These are phyloP conservation scores for Jatropha podagrica DNA, from an alignment of 441 rosid genomes.

Conservation along the genomic window DNA sequence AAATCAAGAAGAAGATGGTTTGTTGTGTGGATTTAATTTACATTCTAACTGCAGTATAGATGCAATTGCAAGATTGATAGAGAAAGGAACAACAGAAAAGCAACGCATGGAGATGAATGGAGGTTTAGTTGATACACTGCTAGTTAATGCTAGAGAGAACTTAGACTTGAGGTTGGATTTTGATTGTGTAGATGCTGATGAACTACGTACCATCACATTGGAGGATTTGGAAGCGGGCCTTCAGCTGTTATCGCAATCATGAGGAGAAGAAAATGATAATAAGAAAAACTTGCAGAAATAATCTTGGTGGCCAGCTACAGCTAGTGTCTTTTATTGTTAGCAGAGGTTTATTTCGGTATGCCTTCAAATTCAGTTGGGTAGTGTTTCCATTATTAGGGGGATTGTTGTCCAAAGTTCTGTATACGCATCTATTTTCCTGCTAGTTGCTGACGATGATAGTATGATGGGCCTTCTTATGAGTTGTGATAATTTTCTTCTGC, in stretches of 20 bases:
- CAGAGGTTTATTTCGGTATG: neutral
- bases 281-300: neutral
- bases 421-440: neutral
- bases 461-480: neutral
- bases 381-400: neutral
- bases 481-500: neutral
- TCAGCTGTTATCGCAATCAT: constrained; percentile 41
- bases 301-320: constrained; percentile 11
- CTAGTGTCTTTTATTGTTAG: constrained; percentile 9
- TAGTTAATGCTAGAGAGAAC: constrained; percentile 84
- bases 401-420: neutral
- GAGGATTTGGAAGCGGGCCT: constrained; percentile 77
- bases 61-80: constrained; percentile 58
- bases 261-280: neutral
- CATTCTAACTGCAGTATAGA: constrained; percentile 62
- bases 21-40: constrained; percentile 67
- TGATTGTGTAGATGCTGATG: constrained; percentile 65
- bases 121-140: constrained; percentile 78
- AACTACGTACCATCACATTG: constrained; percentile 63
- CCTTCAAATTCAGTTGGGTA: neutral
- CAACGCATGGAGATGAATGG: constrained; percentile 86
- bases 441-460: neutral
- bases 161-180: constrained; percentile 79
- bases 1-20: constrained; percentile 57
- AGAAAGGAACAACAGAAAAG: constrained; percentile 68